These are phyloP conservation scores for Cercospora sesami DNA, from an alignment of 2,329 filamentous ascomycete genomes.

Conservation along the genomic window DNA sequence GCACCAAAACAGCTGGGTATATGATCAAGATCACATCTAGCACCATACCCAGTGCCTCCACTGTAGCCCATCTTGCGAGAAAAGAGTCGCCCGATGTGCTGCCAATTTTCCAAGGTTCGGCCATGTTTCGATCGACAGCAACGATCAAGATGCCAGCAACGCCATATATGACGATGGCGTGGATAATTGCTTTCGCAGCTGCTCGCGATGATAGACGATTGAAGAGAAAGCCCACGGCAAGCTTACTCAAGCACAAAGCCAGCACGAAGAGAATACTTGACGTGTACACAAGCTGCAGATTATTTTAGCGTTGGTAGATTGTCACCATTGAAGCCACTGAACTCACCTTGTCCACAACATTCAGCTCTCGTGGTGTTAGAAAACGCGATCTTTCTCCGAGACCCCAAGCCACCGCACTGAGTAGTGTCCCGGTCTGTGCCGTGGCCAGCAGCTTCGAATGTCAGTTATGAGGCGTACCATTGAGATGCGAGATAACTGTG, in stretches of 20 bases:
- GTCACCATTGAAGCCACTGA: neutral
- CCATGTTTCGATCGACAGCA: neutral
- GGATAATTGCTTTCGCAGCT: conserved; percentile 7
- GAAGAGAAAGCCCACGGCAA: conserved; percentile 23
- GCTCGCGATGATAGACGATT: conserved; percentile 20
- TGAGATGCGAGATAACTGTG: neutral
- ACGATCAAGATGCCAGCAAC: conserved; percentile 1
- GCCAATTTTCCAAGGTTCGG: conserved; percentile 5
- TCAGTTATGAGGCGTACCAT: conserved; percentile 4
- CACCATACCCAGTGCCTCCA: conserved; percentile 15
- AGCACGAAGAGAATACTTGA: conserved; percentile 21
- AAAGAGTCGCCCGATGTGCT: conserved; percentile 9
- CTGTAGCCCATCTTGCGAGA: conserved; percentile 6
- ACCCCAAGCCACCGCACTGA: conserved; percentile 10
- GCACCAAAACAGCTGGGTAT: conserved; percentile 18
- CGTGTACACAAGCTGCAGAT: conserved; percentile 22
- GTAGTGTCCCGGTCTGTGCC: conserved; percentile 1
- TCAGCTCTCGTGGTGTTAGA: neutral
- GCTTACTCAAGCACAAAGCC: conserved; percentile 23
- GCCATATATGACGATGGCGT: neutral
- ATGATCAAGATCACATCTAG: conserved; percentile 16
- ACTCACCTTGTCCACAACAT: conserved; percentile 7
- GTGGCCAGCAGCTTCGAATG: neutral
- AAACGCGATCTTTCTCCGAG: conserved; percentile 2
- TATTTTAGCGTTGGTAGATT: neutral